phyloP scores from a whole-genome alignment of 805 yeast genomes.

The Komagataella ulmi region DNA sequence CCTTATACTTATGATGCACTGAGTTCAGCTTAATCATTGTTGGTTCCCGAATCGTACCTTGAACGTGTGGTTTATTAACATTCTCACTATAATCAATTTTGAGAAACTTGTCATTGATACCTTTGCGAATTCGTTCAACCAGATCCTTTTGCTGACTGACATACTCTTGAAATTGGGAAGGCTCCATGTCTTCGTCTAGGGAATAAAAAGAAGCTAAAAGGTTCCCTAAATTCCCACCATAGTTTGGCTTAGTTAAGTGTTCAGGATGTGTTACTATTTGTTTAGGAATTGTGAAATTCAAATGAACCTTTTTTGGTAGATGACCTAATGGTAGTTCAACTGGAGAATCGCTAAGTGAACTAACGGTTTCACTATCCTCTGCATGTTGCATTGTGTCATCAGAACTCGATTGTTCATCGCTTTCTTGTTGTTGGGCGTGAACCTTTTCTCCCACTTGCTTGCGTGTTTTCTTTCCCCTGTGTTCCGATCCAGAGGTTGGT shows the following conservation, averaged over 20 bases:
- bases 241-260: conserved; percentile 35
- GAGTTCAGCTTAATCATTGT: conserved; percentile 21
- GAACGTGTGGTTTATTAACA: conserved; percentile 31
- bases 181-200: conserved; percentile 46
- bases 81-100: conserved; percentile 29
- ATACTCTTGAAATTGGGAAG: conserved; percentile 47
- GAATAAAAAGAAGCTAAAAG: conserved; percentile 43
- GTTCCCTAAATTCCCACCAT: conserved; percentile 19
- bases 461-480: conserved; percentile 6
- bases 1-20: conserved; percentile 16
- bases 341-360: conserved; percentile 2
- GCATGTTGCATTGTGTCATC: background rate
- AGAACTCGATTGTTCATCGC: conserved; percentile 2
- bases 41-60: conserved; percentile 22
- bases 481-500: conserved; percentile 11
- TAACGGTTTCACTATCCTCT: background rate
- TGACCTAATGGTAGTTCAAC: conserved; percentile 9
- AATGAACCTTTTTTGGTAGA: conserved; percentile 14
- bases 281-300: conserved; percentile 24
- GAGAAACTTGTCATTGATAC: conserved; percentile 28
- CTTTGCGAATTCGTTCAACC: conserved; percentile 29
- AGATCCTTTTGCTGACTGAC: conserved; percentile 37
- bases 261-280: conserved; percentile 48
- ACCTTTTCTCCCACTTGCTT: background rate
- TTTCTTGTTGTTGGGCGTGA: conserved; percentile 1